Evolutionary conservation across 176 grass and related monocot species (phyloP), one percentile per base, ranked within the genome.

Genomic region (Zoysia japonica): DNA sequence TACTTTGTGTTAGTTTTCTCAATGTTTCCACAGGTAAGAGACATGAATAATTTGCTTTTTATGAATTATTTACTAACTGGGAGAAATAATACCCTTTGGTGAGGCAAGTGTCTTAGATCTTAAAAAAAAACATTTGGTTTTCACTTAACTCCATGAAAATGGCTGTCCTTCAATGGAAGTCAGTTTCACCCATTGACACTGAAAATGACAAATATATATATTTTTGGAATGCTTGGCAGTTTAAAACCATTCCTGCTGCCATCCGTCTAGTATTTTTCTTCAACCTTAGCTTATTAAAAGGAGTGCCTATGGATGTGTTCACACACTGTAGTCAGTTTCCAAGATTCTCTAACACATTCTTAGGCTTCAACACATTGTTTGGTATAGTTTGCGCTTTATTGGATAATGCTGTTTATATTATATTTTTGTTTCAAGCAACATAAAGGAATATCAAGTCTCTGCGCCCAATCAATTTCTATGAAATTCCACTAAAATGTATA

Each of bases 1-100:
- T 99, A 99, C 85, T 99, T 99, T 10, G 67, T 99, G 67, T 76
- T 99, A 78, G 92, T 95, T 62, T 95, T 95, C 84, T 99, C 96
- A 47, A 95, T 99, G 96, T 95, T 99, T 86, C 92, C 90, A 37
- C 96, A 99, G 96, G 96, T 95, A 59, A 88, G 82, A 71, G 37
- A 35, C 16, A 82, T 45, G 16, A 62, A 56, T 67, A 57, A 61
- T 56, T 64, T 83, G 36, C 41, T 60, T 11, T 75, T 36, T 57
- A 49, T 57, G 45, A 78, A 59, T 14, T 47, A 9, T 76, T 48
- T 46, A 66, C 2, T 77, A 80, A 6, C 17, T 47, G 47, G 50
- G 41, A 54, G 49, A 62, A 68, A 74, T 14, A 5, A 5, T 15
- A 57, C 5, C 5, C 4, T 54, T 65, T 78, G 7, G 43, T 75